These are phyloP conservation scores for Penicillium herquei DNA, from an alignment of 495 filamentous ascomycete genomes.

Conservation along the genomic window DNA sequence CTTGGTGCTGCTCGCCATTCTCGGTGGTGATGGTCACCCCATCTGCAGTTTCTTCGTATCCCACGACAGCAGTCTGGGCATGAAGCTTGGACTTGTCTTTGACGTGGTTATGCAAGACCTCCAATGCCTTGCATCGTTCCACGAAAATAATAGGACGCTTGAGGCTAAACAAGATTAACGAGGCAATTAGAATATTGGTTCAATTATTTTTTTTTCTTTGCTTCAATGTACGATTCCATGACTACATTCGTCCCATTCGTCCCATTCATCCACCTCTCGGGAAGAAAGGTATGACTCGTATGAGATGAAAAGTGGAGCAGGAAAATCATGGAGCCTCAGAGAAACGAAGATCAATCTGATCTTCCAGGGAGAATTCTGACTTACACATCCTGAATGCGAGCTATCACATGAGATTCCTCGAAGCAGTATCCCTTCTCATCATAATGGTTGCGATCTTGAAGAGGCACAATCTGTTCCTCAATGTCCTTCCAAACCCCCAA, in stretches of 20 bases:
- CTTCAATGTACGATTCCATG: no score
- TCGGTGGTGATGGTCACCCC: slow-evolving; percentile 10
- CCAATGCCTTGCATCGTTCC: slow-evolving; percentile 14
- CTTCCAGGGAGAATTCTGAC: not conserved
- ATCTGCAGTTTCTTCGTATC: slow-evolving; percentile 13
- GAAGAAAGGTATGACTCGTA: no score
- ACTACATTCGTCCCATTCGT: no score
- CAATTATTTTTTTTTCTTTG: no score
- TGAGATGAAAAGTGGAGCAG: no score
- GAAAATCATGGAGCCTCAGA: no score
- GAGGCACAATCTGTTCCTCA: slow-evolving; percentile 13
- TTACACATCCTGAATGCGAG: slow-evolving; percentile 10
- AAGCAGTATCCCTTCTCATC: slow-evolving; percentile 8
- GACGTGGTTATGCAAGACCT: slow-evolving; percentile 12
- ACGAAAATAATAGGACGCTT: slow-evolving; percentile 16
- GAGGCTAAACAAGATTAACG: slow-evolving; percentile 8
- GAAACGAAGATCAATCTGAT: no score
- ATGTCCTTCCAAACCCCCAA: slow-evolving; percentile 14
- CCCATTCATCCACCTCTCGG: not conserved
- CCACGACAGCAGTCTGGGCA: slow-evolving; percentile 9
- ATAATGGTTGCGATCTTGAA: slow-evolving; percentile 13
- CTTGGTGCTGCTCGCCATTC: slow-evolving; percentile 18
- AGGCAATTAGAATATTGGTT: not conserved
- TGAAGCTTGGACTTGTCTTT: slow-evolving; percentile 14
- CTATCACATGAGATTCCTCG: slow-evolving; percentile 8